Base-by-base conservation (phyloP, 2,329 filamentous ascomycete genomes). In the Cercospora janseana region DNA sequence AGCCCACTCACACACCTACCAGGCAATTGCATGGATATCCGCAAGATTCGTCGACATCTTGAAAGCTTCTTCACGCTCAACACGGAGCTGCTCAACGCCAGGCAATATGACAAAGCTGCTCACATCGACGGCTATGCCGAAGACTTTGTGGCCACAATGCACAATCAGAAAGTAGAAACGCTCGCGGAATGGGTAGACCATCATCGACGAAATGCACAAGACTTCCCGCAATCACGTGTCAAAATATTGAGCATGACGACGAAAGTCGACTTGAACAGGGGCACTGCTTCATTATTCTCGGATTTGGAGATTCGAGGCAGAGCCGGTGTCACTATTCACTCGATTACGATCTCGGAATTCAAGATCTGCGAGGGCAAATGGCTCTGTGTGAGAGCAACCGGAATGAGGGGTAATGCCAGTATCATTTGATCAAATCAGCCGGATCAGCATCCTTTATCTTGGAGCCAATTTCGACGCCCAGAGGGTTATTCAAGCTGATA, bases 291-390 rank as follows among this genome's bases (percentile, higher is more conserved):
- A 18, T n/a, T 45, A 2, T 45, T 32, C 28, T 32, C 42, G 12
- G 42, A 45, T 15, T n/a, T 45, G 42, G 42, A 45, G 29, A 32
- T 45, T 4, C 20, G 28, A 3, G 42, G 42, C 2, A 24, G 28
- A 20, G 28, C 42, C 2, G 42, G 42, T 5, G 42, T 45, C 13
- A 31, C 27, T 20, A 45, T 45, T 10, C 27, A 45, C 26, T 45
- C 42, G 2, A 45, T 45, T 27, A 45, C 42, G 6, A 34, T 45
- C 20, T 32, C 42, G 13, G 42, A 34, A n/a, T 45, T 45, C 20
- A 34, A 45, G 8, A 29, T 45, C 20, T 45, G 42, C 28, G 26
- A 45, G 23, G 42, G 42, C 15, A 45, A 45, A 9, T 45, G 42
- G 42, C 18, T 32, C 1, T 45, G 42, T 20, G 34, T 45, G 42